A percentile compares a stretch with the other conserved stretches of the same genome.
Conservation (phyloP, 306 rosid genomes). For the Corylus americana region DNA sequence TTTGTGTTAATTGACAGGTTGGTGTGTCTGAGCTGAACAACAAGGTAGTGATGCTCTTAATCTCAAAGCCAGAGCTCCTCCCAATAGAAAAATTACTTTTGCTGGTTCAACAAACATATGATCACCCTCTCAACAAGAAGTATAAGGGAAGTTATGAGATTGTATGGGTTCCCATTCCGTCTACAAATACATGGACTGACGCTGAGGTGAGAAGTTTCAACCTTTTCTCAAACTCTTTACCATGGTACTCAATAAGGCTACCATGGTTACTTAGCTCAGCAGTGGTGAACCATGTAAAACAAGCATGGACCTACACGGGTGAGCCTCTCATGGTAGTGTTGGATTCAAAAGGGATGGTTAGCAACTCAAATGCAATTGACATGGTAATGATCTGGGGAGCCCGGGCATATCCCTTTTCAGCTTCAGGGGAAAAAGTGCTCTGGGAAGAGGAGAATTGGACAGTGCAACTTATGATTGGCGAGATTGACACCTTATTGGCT, state of each 20-base stretch:
- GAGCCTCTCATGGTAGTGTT: slow-evolving; percentile 49
- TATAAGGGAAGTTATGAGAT: slow-evolving; percentile 40
- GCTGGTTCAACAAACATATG: slow-evolving; percentile 58
- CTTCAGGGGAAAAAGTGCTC: slow-evolving; percentile 51
- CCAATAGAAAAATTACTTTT: slow-evolving; percentile 40
- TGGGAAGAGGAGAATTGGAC: slow-evolving; percentile 54
- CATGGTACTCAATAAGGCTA: slow-evolving; percentile 53
- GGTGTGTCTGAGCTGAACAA: slow-evolving; percentile 48
- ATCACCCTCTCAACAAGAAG: slow-evolving; percentile 44
- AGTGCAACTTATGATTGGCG: slow-evolving; percentile 46
- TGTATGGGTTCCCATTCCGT: slow-evolving; percentile 65
- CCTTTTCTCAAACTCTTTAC: slow-evolving; percentile 43
- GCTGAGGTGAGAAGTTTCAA: slow-evolving; percentile 45
- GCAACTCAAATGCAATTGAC: slow-evolving; percentile 52
- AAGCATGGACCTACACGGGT: slow-evolving; percentile 52
- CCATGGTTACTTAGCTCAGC: slow-evolving; percentile 52
- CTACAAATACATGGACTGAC: slow-evolving; percentile 53
- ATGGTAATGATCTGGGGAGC: slow-evolving; percentile 56
- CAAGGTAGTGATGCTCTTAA: slow-evolving; percentile 51
- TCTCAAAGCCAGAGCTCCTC: slow-evolving; percentile 52
- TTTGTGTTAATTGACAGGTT: slow-evolving; percentile 39
- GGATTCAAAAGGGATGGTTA: slow-evolving; percentile 56
- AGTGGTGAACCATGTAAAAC: slow-evolving; percentile 38
- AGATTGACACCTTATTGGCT: slow-evolving; percentile 43
- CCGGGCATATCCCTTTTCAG: slow-evolving; percentile 51